Base-by-base conservation (phyloP, 495 filamentous ascomycete species). In the Talaromyces borbonicus region DNA sequence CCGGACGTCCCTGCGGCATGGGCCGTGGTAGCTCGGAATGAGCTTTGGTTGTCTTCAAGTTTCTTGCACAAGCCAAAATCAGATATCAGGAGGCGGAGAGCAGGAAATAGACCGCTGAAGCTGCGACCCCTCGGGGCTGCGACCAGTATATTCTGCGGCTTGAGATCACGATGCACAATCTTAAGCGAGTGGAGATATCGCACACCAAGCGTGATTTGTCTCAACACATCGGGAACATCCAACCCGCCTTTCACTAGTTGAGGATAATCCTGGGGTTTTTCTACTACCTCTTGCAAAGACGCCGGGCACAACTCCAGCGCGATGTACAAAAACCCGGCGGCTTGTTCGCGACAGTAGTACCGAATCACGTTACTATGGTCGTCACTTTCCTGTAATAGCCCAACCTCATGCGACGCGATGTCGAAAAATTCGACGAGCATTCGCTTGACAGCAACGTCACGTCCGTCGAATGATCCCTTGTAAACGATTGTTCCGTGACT, bases 41-140 rank as follows among this genome's bases (percentile, higher is more conserved):
- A 97, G 40, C 88, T 95, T 55, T 90, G 87, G 36, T 93, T 89
- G 46, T 85, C 87, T 46, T 96, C 92, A n/a, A 98, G 67, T 56
- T 95, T 96, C 73, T 97, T 97, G 63, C 92, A 97, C 15, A 98
- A 76, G 9, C 92, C 92, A 61, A 98, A 98, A 63, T 97, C 92
- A 1, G 93, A 96, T 26, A 98, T 94, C 8, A 97, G 78, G 3
- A 97, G 69, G 12, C 90, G 84, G n/a, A 69, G 52, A 6, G 62
- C 57, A 16, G 47, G 56, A n/a, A 23, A 36, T 11, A 18, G 25
- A 8, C 54, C 53, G 1, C 56, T 49, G 0, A 59, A 49, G 1
- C 52, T 55, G 26, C 68, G 66, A 9, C 65, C 67, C 7, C 68
- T 62, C 3, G 66, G 67, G 68, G 61, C 79, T 65, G 65, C 71